Evolutionary conservation across 441 rosid species (phyloP).

Genomic region (Populus hybrid): DNA sequence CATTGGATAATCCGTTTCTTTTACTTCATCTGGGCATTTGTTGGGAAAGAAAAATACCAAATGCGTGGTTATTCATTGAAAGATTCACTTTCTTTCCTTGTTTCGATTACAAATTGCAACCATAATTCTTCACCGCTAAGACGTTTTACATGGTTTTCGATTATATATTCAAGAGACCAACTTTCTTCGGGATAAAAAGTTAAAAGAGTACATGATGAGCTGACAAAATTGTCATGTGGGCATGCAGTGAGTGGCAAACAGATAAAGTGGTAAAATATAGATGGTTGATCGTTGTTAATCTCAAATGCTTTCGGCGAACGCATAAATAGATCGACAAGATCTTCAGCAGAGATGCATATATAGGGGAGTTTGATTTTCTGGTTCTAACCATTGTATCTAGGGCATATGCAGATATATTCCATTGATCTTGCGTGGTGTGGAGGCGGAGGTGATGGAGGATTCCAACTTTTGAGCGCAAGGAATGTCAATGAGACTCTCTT

Average conservation of each 20-base stretch:
- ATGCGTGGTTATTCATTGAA: background rate
- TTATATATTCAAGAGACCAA: background rate
- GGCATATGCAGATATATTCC: background rate
- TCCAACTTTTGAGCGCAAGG: background rate
- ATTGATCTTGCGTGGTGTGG: background rate
- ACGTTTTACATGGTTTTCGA: background rate
- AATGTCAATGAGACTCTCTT: constrained; percentile 19
- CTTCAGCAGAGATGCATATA: background rate
- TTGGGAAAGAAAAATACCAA: background rate
- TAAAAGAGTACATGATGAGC: background rate
- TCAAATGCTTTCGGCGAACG: background rate
- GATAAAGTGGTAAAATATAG: background rate
- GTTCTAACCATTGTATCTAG: background rate
- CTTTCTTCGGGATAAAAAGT: background rate
- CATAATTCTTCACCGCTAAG: background rate
- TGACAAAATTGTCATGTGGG: constrained; percentile 3
- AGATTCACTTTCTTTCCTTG: background rate
- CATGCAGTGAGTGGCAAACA: background rate
- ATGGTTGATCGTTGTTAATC: background rate
- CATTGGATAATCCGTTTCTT: background rate
- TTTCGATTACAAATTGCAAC: background rate
- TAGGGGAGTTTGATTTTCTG: background rate
- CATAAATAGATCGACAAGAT: background rate
- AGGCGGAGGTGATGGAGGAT: background rate
- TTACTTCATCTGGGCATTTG: background rate